Conservation (phyloP, 169 alveolate species). For the Cystoisospora suis region DNA sequence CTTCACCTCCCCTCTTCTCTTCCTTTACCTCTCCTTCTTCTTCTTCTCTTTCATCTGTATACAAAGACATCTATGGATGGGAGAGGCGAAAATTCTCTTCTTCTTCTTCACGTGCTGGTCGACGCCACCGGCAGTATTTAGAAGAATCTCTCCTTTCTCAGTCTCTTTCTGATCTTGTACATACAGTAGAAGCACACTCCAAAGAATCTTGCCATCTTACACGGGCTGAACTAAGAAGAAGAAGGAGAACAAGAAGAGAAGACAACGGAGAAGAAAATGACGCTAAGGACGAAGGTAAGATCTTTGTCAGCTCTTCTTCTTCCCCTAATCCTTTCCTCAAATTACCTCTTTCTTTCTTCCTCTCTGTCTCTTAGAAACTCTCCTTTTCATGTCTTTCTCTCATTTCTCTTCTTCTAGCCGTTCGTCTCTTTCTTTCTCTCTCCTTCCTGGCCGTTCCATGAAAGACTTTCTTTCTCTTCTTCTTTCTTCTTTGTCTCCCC, state of each 20-base stretch:
- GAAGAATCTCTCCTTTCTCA: too few species aligned
- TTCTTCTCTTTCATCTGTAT: background rate
- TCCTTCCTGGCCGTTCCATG: background rate
- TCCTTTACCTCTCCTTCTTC: background rate
- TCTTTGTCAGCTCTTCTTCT: background rate
- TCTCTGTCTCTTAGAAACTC: background rate
- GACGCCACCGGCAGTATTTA: too few species aligned
- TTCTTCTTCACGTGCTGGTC: too few species aligned
- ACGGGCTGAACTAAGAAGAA: background rate
- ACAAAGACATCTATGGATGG: background rate
- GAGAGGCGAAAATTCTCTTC: background rate
- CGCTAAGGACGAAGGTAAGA: background rate
- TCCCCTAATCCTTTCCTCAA: background rate
- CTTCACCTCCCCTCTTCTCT: background rate
- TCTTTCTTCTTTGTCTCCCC: background rate
- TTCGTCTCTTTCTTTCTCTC: background rate
- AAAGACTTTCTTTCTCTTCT: background rate
- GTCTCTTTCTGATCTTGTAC: too few species aligned
- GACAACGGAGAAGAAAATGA: background rate
- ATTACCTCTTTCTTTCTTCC: background rate
- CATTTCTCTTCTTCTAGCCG: background rate
- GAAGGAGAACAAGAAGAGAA: background rate
- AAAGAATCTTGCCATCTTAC: background rate
- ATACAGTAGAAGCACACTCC: background rate
- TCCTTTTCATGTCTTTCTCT: background rate